Evolutionary conservation across 2,329 filamentous ascomycete species (phyloP).

Genomic region (Hypoxylon sp.): DNA sequence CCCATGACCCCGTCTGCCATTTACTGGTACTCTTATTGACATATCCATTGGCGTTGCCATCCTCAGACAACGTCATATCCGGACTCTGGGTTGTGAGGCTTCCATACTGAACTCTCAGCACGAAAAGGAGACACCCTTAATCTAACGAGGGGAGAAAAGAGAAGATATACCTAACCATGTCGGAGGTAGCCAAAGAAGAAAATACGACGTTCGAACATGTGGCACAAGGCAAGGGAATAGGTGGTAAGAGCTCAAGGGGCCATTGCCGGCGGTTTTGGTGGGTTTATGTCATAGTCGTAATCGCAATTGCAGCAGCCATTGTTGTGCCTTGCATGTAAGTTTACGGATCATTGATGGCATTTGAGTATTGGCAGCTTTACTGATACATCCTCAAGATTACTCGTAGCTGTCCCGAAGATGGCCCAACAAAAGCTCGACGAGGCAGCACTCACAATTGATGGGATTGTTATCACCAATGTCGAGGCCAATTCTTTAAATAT

Average conservation of each 20-base stretch:
- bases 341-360: neutral
- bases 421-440: conserved; percentile 70
- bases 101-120: neutral
- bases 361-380: neutral
- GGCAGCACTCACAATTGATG: conserved; percentile 66
- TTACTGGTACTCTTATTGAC: neutral
- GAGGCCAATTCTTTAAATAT: conserved; percentile 63
- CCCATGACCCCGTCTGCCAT: neutral
- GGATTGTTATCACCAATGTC: conserved; percentile 65
- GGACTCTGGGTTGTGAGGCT: neutral
- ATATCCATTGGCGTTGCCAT: neutral
- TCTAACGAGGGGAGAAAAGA: conserved; percentile 1
- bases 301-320: conserved; percentile 64
- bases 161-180: conserved; percentile 11
- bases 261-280: conserved; percentile 74
- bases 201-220: conserved; percentile 23
- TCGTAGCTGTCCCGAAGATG: conserved; percentile 70
- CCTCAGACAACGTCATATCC: neutral
- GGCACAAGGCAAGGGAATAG: neutral
- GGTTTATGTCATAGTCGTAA: conserved; percentile 67
- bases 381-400: conserved; percentile 60
- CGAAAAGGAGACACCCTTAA: neutral
- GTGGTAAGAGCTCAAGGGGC: conserved; percentile 54
- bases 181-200: conserved; percentile 13
- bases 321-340: conserved; percentile 73